Evolutionary conservation across 768 basidiomycete genomes (phyloP).

Genomic region (Lentinula aciculospora): DNA sequence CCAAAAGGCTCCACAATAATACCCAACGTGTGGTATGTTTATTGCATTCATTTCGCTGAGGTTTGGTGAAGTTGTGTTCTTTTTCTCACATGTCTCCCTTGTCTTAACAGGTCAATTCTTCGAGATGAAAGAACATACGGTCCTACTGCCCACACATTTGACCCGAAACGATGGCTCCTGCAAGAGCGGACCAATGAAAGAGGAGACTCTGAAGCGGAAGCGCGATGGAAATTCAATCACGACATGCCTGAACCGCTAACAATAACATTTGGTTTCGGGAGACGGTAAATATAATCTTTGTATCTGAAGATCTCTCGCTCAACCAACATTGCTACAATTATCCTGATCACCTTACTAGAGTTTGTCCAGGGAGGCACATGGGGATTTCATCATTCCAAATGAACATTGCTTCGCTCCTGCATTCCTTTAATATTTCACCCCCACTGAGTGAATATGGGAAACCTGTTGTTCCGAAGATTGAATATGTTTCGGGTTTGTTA

Average conservation of each 20-base stretch:
- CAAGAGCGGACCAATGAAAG: not conserved
- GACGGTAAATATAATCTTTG: constrained; percentile 6
- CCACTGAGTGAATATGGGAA: constrained; percentile 19
- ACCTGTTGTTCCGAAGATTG: constrained; percentile 21
- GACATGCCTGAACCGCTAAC: not conserved
- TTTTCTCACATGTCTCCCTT: no score
- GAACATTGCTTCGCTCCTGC: constrained; percentile 22
- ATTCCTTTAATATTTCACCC: constrained; percentile 23
- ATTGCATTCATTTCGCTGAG: not conserved
- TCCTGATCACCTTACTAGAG: constrained; percentile 11
- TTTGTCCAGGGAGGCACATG: constrained; percentile 25
- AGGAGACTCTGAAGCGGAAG: not conserved
- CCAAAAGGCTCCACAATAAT: constrained; percentile 27
- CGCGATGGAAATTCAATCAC: constrained; percentile 10
- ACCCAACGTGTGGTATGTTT: constrained; percentile 26
- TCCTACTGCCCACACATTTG: not conserved
- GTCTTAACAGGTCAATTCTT: not conserved
- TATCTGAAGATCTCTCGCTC: no score
- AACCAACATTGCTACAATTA: no score
- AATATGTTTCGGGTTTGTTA: constrained; percentile 10
- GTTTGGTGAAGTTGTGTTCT: no score
- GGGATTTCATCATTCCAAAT: constrained; percentile 21
- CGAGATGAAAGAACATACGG: not conserved
- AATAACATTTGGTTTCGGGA: not conserved
- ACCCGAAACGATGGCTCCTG: not conserved